phyloP scores from a whole-genome alignment of 2,329 filamentous ascomycete species.

The Alternaria triticimaculans region DNA sequence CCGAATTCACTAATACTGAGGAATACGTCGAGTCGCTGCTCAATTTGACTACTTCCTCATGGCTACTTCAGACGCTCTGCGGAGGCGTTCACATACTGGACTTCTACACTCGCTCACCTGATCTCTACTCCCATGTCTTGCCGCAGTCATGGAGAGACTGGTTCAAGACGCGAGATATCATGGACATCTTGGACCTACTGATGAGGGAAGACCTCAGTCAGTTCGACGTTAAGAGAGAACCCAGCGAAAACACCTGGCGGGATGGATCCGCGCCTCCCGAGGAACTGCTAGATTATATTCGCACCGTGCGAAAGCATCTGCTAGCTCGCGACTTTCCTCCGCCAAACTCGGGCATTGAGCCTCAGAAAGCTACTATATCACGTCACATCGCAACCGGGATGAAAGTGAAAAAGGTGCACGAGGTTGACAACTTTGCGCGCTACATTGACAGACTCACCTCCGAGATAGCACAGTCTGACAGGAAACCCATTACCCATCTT shows the following conservation, averaged over 20 bases:
- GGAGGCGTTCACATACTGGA: slow-evolving; percentile 97
- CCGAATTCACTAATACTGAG: slow-evolving; percentile 73
- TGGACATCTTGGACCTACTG: slow-evolving; percentile 79
- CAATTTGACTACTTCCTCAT: slow-evolving; percentile 74
- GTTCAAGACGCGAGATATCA: slow-evolving; percentile 72
- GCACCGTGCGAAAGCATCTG: slow-evolving; percentile 71
- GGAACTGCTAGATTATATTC: slow-evolving; percentile 74
- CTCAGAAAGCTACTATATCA: slow-evolving; percentile 65
- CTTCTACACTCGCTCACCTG: slow-evolving; percentile 86
- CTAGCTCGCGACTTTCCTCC: slow-evolving; percentile 67
- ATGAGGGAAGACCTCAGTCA: slow-evolving; percentile 75
- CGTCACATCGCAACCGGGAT: slow-evolving; percentile 83
- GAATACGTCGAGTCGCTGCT: slow-evolving; percentile 81
- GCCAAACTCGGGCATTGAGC: slow-evolving; percentile 24
- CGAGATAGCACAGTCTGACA: slow-evolving; percentile 51
- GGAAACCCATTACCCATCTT: slow-evolving; percentile 74
- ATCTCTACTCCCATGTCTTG: slow-evolving; percentile 79
- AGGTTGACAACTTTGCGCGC: slow-evolving; percentile 87
- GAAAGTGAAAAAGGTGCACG: slow-evolving; percentile 95
- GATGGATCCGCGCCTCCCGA: slow-evolving; percentile 54
- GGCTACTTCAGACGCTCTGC: slow-evolving; percentile 85
- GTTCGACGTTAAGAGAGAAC: slow-evolving; percentile 22
- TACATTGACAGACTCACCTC: slow-evolving; percentile 75
- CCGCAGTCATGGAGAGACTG: slow-evolving; percentile 83
- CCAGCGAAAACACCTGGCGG: slow-evolving; percentile 47